Evolutionary conservation across 2,329 filamentous ascomycete species (phyloP), one percentile per base, ranked within the genome.

Genomic region (Phyllosticta capitalensis): DNA sequence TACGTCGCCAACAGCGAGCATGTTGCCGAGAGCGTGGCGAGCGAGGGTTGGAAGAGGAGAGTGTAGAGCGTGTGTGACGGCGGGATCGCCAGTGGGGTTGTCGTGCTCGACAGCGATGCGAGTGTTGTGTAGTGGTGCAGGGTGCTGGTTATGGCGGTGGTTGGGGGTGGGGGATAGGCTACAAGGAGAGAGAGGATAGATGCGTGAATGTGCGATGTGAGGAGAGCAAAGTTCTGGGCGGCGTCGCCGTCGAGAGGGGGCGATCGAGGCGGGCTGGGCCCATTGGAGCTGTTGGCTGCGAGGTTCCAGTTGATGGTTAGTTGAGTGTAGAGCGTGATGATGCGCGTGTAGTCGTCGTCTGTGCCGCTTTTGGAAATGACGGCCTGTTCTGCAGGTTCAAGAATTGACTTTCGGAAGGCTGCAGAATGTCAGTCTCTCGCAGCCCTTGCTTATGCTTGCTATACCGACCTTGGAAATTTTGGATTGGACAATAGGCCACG

Each of bases 51-150:
- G 70, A 94, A 91, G 63, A 85, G 78, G 48, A 94, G 76, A 9
- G 80, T 80, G 72, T 94, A 94, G 21, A 92, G 78, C 9, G 90
- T 79, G 3, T 81, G 76, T 1, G 84, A 78, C 0, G 86, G 79
- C 0, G 89, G 90, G 20, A 91, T 81, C 59, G 83, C 80, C 63
- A 92, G 83, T 22, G 84, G 83, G 49, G 90, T 78, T 22, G 64
- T 21, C 5, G 65, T 67, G 17, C 65, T 64, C 28, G 61, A 61
- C 14, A 56, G 53, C 1, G 48, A 54, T 38, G 77, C 74, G 5
- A 83, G 78, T 57, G 81, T 76, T 70, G 88, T 89, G 72, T 92
- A 91, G 68, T 85, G 83, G 33, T 89, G 79, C 17, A 91, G 77
- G 20, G 79, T 65, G 0, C 68, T 75, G 6, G 84, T 83, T 45